Percentiles rank a stretch among this genome's conserved stretches.
Evolutionary conservation across 345 rosid species (phyloP).

Genomic region (Fremontodendron californicum): DNA sequence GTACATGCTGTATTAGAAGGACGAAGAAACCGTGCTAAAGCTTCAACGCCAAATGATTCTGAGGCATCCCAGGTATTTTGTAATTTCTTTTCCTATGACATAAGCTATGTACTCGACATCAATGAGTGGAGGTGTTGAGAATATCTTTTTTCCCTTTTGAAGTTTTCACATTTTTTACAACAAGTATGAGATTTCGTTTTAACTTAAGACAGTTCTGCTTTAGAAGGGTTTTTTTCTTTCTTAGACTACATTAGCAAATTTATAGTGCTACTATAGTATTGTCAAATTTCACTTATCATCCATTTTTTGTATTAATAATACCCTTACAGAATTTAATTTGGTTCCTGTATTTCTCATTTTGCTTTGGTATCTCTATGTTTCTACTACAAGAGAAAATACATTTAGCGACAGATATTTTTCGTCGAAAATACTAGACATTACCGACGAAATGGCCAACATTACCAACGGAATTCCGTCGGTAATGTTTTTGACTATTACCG

Average conservation of each 20-base stretch:
- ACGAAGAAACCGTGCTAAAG: conserved; percentile 64
- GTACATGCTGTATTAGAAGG: conserved; percentile 78
- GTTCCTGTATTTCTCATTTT: background rate
- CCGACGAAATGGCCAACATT: too few species aligned
- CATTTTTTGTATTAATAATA: background rate
- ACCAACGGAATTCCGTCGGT: too few species aligned
- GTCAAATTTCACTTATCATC: background rate
- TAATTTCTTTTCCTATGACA: background rate
- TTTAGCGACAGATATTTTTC: too few species aligned
- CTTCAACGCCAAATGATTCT: conserved; percentile 46
- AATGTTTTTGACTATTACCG: too few species aligned
- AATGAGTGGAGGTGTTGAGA: background rate
- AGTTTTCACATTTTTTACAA: background rate
- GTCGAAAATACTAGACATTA: too few species aligned
- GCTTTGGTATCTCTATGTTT: background rate
- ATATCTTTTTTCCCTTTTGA: background rate
- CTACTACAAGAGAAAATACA: too few species aligned
- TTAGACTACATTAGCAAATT: background rate
- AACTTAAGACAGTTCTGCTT: background rate
- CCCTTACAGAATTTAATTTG: background rate
- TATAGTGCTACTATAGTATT: background rate
- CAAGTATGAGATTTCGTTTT: background rate
- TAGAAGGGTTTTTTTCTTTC: background rate
- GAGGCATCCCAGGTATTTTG: conserved; percentile 53
- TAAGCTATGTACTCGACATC: background rate